phyloP scores from a whole-genome alignment of 768 basidiomycete species.

The Termitomyces sp. region DNA sequence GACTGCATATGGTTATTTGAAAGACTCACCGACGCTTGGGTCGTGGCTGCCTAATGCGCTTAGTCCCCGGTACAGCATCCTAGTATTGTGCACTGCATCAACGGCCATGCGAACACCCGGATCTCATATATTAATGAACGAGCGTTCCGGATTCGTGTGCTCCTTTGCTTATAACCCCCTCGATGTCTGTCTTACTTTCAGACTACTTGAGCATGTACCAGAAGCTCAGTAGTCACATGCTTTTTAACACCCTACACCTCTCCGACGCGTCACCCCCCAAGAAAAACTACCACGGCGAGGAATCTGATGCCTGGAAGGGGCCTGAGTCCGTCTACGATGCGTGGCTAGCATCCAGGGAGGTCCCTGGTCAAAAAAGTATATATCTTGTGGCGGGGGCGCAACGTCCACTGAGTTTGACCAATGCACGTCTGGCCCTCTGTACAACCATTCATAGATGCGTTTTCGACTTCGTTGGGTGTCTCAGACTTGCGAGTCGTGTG shows the following conservation, averaged over 20 bases:
- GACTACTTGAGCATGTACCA: conserved; percentile 37
- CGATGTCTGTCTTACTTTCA: conserved; percentile 29
- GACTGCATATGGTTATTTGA: conserved; percentile 29
- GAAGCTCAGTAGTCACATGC: conserved; percentile 31
- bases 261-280: conserved; percentile 15
- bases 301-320: conserved; percentile 3
- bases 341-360: conserved; percentile 56
- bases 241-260: conserved; percentile 33
- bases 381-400: conserved; percentile 66
- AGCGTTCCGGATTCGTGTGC: conserved; percentile 11
- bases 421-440: conserved; percentile 51
- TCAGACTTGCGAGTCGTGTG: conserved; percentile 3
- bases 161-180: conserved; percentile 16
- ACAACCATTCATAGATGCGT: conserved; percentile 51
- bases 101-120: conserved; percentile 45
- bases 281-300: conserved; percentile 1
- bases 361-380: conserved; percentile 41
- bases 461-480: conserved; percentile 45
- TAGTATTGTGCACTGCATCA: conserved; percentile 36
- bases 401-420: conserved; percentile 55
- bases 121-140: conserved; percentile 41
- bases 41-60: conserved; percentile 43
- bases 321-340: conserved; percentile 42
- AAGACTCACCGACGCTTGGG: conserved; percentile 33
- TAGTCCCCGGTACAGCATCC: conserved; percentile 34